Base-by-base conservation (phyloP, 352 stramenopile species). In the Phytophthora brassicae region DNA sequence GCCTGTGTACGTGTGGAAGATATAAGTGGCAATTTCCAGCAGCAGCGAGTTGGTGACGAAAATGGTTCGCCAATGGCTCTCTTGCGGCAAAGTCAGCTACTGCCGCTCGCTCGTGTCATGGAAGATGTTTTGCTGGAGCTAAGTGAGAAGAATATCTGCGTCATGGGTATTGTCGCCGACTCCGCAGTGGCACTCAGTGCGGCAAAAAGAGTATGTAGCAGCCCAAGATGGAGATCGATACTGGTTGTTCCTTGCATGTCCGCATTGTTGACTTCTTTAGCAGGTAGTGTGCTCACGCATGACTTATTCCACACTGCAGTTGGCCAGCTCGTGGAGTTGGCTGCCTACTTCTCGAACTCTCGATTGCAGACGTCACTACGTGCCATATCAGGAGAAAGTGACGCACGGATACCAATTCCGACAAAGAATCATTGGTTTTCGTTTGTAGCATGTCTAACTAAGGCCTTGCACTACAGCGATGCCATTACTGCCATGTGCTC, bases 161-260 rank as follows among this genome's bases (percentile, higher is more conserved):
- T 94, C 35, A 81, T 92, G 61, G 81, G 77, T 13, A 86, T 94
- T 45, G 82, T 94, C 12, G 81, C 78, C 3, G 81, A 92, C 50
- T 86, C 81, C 4, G 74, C 75, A 20, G 66, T 90, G 17, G 74
- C 72, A 17, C 55, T 92, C 6, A 81, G 80, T 39, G 85, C 81
- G 0, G 81, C 85, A 1, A 71, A 76, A 13, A 72, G 56, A 38
- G 82, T 90, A 14, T 88, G 76, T 42, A 35, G 43, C 16, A 66
- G 22, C 14, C 39, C 29, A 54, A 77, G 65, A 41, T 85, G 72
- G 58, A 72, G 60, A 1, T 70, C 72, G 16, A 53, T 94, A 29
- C 65, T 92, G 4, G 77, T 94, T 16, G 72, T 92, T 35, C 83
- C 85, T 0, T 94, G 85, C 28, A 73, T 92, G 22, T 74, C 75